Evolutionary conservation across 2,329 filamentous ascomycete genomes (phyloP).

Genomic region (Zarea fungicola): DNA sequence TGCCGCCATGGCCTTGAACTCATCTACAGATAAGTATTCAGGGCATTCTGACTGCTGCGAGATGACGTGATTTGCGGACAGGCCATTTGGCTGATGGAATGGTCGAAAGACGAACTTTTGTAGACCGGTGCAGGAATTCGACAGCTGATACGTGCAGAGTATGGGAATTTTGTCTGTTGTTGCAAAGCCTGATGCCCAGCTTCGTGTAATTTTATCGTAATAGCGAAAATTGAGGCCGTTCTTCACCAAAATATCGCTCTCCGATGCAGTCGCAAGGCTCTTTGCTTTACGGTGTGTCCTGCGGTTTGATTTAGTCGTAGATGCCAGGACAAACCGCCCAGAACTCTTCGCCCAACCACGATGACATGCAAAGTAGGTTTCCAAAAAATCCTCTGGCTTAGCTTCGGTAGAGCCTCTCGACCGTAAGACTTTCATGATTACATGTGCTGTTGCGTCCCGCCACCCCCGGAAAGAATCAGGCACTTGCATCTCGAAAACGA

Average conservation of each 20-base stretch:
- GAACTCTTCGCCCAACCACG: not conserved
- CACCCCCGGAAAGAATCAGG: not conserved
- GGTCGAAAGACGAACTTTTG: slow-evolving; percentile 1
- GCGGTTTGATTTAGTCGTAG: slow-evolving; percentile 1
- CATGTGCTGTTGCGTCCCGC: not conserved
- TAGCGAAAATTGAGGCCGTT: not conserved
- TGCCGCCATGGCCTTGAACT: not conserved
- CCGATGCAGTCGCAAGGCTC: not conserved
- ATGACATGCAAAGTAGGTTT: not conserved
- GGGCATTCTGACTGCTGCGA: slow-evolving; percentile 4
- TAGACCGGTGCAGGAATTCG: not conserved
- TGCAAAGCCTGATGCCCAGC: not conserved
- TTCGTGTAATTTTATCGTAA: not conserved
- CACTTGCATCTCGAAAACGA: slow-evolving; percentile 5
- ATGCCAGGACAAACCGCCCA: not conserved
- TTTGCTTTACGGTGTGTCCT: not conserved
- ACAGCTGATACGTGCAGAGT: not conserved
- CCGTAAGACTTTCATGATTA: not conserved
- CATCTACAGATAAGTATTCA: slow-evolving; percentile 20
- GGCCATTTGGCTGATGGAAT: not conserved
- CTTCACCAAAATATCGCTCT: not conserved
- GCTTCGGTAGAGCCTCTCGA: not conserved
- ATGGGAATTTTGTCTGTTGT: not conserved
- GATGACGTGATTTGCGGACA: not conserved
- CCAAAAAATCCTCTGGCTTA: not conserved